Percentiles rank a stretch among this genome's conserved stretches.
Conservation (phyloP, 768 basidiomycete genomes). For the Xerocomellus intermedius region DNA sequence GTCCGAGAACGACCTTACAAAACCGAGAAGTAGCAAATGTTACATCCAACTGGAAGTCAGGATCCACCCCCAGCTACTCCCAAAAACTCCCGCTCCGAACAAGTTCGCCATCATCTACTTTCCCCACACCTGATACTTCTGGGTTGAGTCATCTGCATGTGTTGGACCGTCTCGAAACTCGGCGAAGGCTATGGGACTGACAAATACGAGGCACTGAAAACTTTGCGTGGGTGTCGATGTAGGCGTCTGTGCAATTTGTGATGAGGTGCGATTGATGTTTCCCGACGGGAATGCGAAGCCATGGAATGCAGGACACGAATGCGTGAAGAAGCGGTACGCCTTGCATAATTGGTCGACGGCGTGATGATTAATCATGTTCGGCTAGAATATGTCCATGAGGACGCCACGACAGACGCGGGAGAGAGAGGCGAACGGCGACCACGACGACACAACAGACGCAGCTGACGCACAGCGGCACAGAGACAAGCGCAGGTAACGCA, state of each 20-base stretch:
- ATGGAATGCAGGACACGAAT: conserved; percentile 26
- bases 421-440: too few relatives aligned
- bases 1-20: background rate
- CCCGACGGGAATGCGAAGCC: conserved; percentile 29
- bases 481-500: too few relatives aligned
- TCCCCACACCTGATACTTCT: conserved; percentile 17
- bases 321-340: too few relatives aligned
- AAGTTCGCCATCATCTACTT: conserved; percentile 6
- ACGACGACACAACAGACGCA: too few relatives aligned
- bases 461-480: too few relatives aligned
- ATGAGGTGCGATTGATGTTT: conserved; percentile 16
- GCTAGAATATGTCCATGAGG: too few relatives aligned
- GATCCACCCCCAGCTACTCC: conserved; percentile 9
- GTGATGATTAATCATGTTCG: background rate
- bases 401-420: too few relatives aligned
- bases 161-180: conserved; percentile 12
- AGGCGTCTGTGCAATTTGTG: conserved; percentile 22
- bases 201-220: conserved; percentile 11
- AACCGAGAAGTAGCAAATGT: background rate
- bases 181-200: conserved; percentile 12
- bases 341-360: conserved; percentile 5
- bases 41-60: conserved; percentile 5
- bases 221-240: conserved; percentile 17
- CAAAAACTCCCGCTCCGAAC: conserved; percentile 8
- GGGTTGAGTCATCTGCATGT: conserved; percentile 9